Base-by-base conservation (phyloP, 2,329 filamentous ascomycete species). In the Ramichloridium luteum region DNA sequence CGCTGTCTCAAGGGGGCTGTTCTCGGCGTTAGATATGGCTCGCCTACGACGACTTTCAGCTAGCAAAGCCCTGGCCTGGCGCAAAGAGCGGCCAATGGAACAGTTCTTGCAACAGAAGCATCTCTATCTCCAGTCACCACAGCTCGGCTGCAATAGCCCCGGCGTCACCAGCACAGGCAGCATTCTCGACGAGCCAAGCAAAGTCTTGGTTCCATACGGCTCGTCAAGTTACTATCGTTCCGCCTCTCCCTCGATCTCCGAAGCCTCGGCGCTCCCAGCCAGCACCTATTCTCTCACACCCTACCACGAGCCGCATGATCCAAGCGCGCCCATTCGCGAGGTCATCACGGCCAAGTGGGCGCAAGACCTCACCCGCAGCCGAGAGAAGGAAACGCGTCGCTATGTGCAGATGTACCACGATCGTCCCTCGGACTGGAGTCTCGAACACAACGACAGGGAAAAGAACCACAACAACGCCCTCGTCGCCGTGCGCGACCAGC, bases 291-390 rank as follows among this genome's bases (percentile, higher is more conserved):
- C 74, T 4, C 60, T 81, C 29, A 70, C 75, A 4, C 50, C 54
- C 16, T 60, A 61, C 36, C 54, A 49, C 32, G 40, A 45, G 16
- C 43, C 73, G 34, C 73, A 43, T 63, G 74, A 48, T 68, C 67
- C 3, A 12, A 72, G 78, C 47, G 72, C 78, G 44, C 64, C 62
- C 5, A 57, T 76, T 25, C 72, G 74, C 9, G 73, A 78, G 41
- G 66, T 88, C n/a, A 68, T 77, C 5, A 65, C 92, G 12, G 80
- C 77, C 2, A 80, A 79, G 49, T 93, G 84, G 84, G 83, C 84
- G 1, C 70, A 74, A 5, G 80, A 90, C 45, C 64, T 93, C 0
- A 23, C 20, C 20, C 72, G 74, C 34, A 83, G 78, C 47, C 62
- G 90, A 1, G 69, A 74, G 16, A 77, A 77, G 36, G 83, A 90